Percentiles rank a stretch among this genome's conserved stretches.
Evolutionary conservation across 352 stramenopile species (phyloP).

Genomic region (Globisporangium perplexum): DNA sequence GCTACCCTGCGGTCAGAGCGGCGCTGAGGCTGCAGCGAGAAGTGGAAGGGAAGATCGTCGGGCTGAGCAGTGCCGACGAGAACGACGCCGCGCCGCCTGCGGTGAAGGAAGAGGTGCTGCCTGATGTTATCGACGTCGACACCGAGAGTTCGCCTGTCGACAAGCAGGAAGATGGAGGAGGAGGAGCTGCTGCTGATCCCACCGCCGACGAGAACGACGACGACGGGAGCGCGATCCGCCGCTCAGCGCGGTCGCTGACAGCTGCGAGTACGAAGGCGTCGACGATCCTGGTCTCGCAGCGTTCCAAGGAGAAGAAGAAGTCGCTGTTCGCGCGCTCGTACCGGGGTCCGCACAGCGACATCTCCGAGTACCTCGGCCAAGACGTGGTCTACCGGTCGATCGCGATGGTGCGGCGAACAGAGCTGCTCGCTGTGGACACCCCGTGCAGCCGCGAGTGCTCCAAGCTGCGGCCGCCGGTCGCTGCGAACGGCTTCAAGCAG

Average conservation of each 20-base stretch:
- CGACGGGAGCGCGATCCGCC: conserved; percentile 15
- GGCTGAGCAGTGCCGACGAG: not conserved
- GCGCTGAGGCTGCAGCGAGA: conserved; percentile 25
- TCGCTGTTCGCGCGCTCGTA: conserved; percentile 20
- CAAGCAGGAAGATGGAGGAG: not conserved
- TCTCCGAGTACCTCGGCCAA: conserved; percentile 55
- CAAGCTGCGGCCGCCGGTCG: conserved; percentile 1
- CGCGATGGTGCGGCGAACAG: conserved; percentile 21
- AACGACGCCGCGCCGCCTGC: too few species aligned
- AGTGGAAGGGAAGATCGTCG: conserved; percentile 5
- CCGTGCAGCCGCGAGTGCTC: conserved; percentile 23
- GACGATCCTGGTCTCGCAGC: conserved; percentile 23
- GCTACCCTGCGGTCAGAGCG: conserved; percentile 47
- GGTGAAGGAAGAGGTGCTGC: not conserved
- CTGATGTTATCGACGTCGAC: not conserved
- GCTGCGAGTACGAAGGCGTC: conserved; percentile 54
- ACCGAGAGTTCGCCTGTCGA: not conserved
- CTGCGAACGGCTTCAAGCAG: not conserved
- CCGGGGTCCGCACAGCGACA: conserved; percentile 21
- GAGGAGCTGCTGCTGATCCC: conserved; percentile 6
- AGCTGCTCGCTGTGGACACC: conserved; percentile 18
- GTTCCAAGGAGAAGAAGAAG: conserved; percentile 28
- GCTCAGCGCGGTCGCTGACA: conserved; percentile 40
- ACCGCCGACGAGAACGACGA: conserved; percentile 12
- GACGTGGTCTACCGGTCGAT: conserved; percentile 40